These are phyloP conservation scores for Desmodesmus armatus DNA, from an alignment of 139 green algal genomes.

Conservation along the genomic window DNA sequence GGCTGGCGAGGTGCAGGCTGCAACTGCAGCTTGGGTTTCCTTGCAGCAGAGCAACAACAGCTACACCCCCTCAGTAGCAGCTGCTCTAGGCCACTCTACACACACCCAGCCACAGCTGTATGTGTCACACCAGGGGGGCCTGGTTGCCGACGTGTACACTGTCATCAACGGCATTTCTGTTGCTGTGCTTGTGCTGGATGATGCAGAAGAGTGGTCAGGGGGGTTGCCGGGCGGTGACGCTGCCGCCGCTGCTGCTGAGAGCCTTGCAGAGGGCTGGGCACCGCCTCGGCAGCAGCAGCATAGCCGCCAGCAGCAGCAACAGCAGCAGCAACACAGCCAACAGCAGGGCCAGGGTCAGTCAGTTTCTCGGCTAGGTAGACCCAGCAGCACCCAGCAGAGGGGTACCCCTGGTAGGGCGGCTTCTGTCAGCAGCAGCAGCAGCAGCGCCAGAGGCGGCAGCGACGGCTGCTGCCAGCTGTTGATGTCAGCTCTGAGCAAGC, in stretches of 20 bases:
- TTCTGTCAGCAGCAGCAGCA: background rate
- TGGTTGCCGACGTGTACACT: background rate
- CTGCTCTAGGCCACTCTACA: no score
- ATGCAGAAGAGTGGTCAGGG: background rate
- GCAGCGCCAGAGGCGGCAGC: background rate
- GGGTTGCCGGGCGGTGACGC: background rate
- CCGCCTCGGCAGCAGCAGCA: background rate
- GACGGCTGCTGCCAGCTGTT: no score
- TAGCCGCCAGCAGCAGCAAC: background rate
- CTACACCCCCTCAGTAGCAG: no score
- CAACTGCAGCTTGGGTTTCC: background rate
- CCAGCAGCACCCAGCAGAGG: background rate
- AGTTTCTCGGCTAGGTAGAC: background rate
- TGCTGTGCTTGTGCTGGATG: slow-evolving; percentile 14
- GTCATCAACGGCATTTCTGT: slow-evolving; percentile 7
- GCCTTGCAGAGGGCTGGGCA: background rate
- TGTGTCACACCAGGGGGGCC: background rate
- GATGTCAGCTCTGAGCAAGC: background rate
- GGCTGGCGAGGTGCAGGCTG: background rate
- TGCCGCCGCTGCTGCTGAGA: background rate
- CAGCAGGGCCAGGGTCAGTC: background rate
- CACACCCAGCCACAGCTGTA: no score
- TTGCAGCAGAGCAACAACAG: slow-evolving; percentile 6
- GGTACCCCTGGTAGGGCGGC: no score
- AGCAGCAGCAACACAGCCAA: background rate